Evolutionary conservation across 192 early-diverging fungal species (phyloP).

Genomic region (Backusella circina): DNA sequence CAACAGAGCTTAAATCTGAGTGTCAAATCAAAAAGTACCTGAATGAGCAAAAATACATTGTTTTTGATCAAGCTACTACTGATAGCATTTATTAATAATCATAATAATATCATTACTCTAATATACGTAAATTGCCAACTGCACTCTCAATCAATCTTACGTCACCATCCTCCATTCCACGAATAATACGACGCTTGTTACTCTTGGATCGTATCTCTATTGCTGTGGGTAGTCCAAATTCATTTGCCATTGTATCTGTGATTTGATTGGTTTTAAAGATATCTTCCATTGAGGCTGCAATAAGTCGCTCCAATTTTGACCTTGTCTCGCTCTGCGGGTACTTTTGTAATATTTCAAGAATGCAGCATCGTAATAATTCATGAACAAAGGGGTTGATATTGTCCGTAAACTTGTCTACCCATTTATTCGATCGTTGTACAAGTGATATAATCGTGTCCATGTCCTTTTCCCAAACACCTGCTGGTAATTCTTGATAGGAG

Average conservation of each 20-base stretch:
- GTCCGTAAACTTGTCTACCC: neutral
- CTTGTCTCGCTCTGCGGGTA: neutral
- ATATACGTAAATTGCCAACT: constrained; percentile 15
- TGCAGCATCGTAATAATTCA: neutral
- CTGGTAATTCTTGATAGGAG: constrained; percentile 9
- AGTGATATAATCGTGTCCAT: constrained; percentile 29
- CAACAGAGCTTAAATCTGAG: neutral
- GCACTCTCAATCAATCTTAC: constrained; percentile 29
- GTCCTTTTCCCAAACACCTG: neutral
- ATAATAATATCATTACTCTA: neutral
- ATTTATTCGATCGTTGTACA: constrained; percentile 23
- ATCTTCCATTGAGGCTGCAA: neutral
- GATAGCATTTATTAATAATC: no score
- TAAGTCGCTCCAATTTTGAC: neutral
- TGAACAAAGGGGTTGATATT: neutral
- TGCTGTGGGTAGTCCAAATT: constrained; percentile 15
- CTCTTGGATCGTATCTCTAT: constrained; percentile 1
- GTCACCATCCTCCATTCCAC: constrained; percentile 29
- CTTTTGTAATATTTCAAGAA: neutral
- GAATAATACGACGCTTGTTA: constrained; percentile 26
- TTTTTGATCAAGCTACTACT: no score
- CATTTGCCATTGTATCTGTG: neutral
- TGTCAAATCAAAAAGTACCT: neutral
- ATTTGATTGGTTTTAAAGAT: neutral
- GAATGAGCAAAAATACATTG: neutral